phyloP scores from a whole-genome alignment of 306 rosid genomes.

The Alnus rubra region DNA sequence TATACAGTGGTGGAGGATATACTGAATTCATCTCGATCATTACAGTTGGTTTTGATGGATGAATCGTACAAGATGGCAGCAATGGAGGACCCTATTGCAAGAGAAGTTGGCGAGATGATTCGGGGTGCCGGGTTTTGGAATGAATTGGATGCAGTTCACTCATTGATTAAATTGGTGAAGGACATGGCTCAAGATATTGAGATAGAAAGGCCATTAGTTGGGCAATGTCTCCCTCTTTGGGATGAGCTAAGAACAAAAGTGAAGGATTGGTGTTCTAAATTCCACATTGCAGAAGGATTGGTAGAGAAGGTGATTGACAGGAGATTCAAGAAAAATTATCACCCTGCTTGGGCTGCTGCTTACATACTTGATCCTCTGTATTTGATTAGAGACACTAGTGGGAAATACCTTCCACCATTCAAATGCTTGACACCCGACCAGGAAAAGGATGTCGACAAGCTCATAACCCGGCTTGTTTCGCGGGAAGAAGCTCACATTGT shows the following conservation, averaged over 20 bases:
- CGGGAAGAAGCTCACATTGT: constrained; percentile 64
- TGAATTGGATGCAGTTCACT: constrained; percentile 63
- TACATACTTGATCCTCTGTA: constrained; percentile 67
- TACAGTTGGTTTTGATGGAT: constrained; percentile 57
- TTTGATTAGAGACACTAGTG: constrained; percentile 54
- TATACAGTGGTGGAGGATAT: constrained; percentile 61
- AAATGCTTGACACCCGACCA: constrained; percentile 56
- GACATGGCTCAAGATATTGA: constrained; percentile 81
- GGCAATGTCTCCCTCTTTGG: constrained; percentile 93
- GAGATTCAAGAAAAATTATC: constrained; percentile 64
- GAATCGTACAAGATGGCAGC: constrained; percentile 57
- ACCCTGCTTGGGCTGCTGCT: constrained; percentile 79
- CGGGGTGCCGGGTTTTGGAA: constrained; percentile 72
- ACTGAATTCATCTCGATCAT: constrained; percentile 50
- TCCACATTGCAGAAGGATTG: constrained; percentile 47
- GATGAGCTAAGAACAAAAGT: constrained; percentile 69
- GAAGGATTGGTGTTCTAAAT: constrained; percentile 64
- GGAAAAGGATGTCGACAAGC: constrained; percentile 64
- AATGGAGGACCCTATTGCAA: constrained; percentile 62
- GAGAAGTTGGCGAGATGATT: constrained; percentile 67
- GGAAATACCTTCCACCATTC: constrained; percentile 70
- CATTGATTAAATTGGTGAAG: constrained; percentile 62
- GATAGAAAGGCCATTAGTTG: constrained; percentile 73
- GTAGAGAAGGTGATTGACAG: constrained; percentile 54
- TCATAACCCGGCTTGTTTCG: constrained; percentile 58